Conservation (phyloP, 257 asterid species). For the Solanum sparsipilum region DNA sequence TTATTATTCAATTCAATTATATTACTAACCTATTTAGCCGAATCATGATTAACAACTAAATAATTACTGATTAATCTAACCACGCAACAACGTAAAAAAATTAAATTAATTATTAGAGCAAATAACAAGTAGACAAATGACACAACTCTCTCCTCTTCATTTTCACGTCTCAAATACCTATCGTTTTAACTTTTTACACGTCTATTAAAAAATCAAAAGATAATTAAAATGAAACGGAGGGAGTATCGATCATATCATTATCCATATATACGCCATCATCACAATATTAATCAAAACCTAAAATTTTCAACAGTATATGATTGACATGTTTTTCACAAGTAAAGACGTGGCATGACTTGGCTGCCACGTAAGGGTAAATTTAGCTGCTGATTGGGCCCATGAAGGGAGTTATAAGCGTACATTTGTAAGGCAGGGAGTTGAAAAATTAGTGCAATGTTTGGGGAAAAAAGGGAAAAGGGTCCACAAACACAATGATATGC, state of each 20-base stretch:
- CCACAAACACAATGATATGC: slow-evolving; percentile 27
- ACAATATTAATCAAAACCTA: not conserved
- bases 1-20: not conserved
- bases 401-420: not conserved
- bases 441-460: not conserved
- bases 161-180: not conserved
- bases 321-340: not conserved
- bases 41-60: not conserved
- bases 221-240: not conserved
- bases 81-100: not conserved
- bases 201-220: not conserved
- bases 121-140: not conserved
- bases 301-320: not conserved
- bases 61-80: not conserved
- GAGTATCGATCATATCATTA: not conserved
- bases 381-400: not conserved
- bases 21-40: not conserved
- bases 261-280: not conserved
- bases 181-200: not conserved
- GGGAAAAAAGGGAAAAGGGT: not conserved
- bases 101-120: not conserved
- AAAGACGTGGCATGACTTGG: slow-evolving; percentile 12
- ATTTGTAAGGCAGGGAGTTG: not conserved
- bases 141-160: not conserved
- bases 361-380: slow-evolving; percentile 13